These are phyloP conservation scores for Thalassiosira oceanica DNA, from an alignment of 352 stramenopile species.

Conservation along the genomic window DNA sequence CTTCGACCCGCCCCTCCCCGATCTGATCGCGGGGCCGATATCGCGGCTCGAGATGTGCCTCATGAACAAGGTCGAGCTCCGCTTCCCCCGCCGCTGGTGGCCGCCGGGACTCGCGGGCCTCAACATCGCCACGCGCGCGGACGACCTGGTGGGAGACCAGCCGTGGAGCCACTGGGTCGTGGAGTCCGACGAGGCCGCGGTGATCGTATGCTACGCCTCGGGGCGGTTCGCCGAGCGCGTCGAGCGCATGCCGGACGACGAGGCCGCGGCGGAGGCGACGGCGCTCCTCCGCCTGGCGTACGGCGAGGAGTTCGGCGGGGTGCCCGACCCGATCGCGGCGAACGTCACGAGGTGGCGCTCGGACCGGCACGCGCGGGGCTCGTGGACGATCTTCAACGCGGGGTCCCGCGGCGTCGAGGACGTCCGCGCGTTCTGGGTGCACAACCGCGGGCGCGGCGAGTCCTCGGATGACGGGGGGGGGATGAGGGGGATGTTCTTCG, in stretches of 20 bases:
- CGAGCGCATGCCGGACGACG: neutral
- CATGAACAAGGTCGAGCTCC: constrained; percentile 8
- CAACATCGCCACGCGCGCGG: neutral
- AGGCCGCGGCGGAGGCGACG: constrained; percentile 1
- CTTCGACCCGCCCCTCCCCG: constrained; percentile 1
- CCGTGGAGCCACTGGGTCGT: constrained; percentile 5
- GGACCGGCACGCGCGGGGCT: constrained; percentile 1
- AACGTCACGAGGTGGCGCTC: constrained; percentile 9
- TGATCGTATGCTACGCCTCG: constrained; percentile 4
- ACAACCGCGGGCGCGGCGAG: neutral
- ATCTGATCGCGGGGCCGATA: neutral
- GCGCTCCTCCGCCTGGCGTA: neutral
- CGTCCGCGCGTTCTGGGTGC: neutral
- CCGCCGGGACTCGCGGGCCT: neutral
- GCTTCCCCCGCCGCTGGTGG: constrained; percentile 2
- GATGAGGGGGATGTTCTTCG: constrained; percentile 7
- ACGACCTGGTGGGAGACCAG: neutral
- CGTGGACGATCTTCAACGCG: constrained; percentile 5
- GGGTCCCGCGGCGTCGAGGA: neutral
- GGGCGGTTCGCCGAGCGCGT: constrained; percentile 5
- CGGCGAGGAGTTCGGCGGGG: neutral
- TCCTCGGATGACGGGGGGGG: no score
- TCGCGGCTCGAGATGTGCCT: neutral
- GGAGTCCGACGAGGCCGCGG: neutral
- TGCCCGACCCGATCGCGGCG: neutral